Percentiles rank a stretch among this genome's conserved stretches.
phyloP scores from a whole-genome alignment of 768 basidiomycete species.

The Mycena epipterygia region DNA sequence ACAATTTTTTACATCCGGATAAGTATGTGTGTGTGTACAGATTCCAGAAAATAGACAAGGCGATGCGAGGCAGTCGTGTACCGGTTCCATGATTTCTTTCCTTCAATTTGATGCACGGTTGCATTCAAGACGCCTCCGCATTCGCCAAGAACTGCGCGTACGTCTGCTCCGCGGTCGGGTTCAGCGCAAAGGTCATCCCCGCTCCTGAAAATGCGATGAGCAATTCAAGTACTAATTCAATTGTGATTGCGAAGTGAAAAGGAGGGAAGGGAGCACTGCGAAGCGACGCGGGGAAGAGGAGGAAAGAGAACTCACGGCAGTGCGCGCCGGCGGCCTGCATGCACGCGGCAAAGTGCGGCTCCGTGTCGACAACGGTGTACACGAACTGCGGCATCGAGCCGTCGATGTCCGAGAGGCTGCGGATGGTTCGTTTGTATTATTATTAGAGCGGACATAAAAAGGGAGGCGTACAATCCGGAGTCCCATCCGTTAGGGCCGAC shows the following conservation, averaged over 20 bases:
- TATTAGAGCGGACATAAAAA: too few relatives aligned
- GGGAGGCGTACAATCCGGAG: conserved; percentile 33
- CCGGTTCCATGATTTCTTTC: too few relatives aligned
- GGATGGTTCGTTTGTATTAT: neutral
- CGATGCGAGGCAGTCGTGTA: too few relatives aligned
- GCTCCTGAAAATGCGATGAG: conserved; percentile 1
- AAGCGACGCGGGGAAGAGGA: too few relatives aligned
- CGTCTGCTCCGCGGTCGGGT: conserved; percentile 33
- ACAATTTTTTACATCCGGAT: too few relatives aligned
- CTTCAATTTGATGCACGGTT: too few relatives aligned
- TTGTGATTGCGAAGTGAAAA: too few relatives aligned
- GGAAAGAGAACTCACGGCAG: conserved; percentile 30
- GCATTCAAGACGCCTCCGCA: conserved; percentile 31
- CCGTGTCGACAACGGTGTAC: conserved; percentile 37
- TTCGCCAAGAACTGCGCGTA: conserved; percentile 36
- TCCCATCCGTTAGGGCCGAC: conserved; percentile 33
- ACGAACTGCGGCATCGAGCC: conserved; percentile 31
- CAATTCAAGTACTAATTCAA: neutral
- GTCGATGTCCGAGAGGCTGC: conserved; percentile 36
- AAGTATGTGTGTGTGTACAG: too few relatives aligned
- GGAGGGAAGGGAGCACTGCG: too few relatives aligned
- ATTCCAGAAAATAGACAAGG: too few relatives aligned
- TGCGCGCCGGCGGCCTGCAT: conserved; percentile 37
- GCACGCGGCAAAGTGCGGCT: conserved; percentile 38
- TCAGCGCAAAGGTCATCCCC: conserved; percentile 38